Percentiles rank a stretch among this genome's conserved stretches.
Conservation (phyloP, 345 rosid genomes). For the Streptanthus diversifolius region DNA sequence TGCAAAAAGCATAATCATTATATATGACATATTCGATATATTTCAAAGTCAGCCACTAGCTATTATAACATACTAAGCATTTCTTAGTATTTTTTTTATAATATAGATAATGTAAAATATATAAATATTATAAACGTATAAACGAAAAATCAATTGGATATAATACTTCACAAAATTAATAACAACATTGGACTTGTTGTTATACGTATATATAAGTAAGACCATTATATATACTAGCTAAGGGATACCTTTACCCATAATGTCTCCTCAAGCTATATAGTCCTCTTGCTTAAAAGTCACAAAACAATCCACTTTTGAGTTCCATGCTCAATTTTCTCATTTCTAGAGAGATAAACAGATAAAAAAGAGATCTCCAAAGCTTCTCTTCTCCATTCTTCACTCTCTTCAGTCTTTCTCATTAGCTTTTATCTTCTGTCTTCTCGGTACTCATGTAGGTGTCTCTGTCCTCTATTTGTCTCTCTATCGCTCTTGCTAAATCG, state of each 20-base stretch:
- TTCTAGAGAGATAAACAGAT: constrained; percentile 14
- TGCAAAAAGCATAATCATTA: not conserved
- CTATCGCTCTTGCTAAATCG: not conserved
- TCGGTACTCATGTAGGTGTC: constrained; percentile 68
- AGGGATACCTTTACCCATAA: constrained; percentile 14
- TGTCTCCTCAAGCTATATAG: constrained; percentile 16
- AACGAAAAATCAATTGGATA: not conserved
- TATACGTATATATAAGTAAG: not conserved
- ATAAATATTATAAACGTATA: not conserved
- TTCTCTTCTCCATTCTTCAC: constrained; percentile 46
- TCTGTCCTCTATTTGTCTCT: constrained; percentile 26
- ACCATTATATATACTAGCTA: constrained; percentile 6
- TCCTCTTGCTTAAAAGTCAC: constrained; percentile 21
- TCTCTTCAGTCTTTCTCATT: constrained; percentile 46
- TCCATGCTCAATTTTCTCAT: constrained; percentile 22
- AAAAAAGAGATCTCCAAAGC: constrained; percentile 53
- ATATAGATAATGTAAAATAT: not conserved
- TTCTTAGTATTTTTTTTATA: not conserved
- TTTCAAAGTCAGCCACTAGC: not conserved
- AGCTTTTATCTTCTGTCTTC: constrained; percentile 27
- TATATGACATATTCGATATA: not conserved
- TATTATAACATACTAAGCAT: not conserved
- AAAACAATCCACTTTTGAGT: constrained; percentile 11
- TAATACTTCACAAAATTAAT: not conserved
- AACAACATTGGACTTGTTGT: not conserved